Evolutionary conservation across 345 rosid species (phyloP), one percentile per base, ranked within the genome.

Genomic region (Psidium friedrichsthalianum): DNA sequence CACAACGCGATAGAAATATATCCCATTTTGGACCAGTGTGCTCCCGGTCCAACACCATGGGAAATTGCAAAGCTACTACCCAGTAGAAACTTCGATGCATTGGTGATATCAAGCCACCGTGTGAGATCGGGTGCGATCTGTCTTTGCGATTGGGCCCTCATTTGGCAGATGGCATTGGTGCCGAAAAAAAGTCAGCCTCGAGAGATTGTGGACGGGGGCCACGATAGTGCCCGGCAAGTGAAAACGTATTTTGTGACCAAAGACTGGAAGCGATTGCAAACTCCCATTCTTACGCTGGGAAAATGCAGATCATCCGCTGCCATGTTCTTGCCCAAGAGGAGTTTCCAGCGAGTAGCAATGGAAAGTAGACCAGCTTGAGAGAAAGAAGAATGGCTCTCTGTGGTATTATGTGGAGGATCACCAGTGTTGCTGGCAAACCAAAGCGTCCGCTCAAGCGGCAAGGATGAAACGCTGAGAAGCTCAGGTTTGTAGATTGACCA

Each of bases 101-200:
- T 47, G 18, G 47, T 25, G 0, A 36, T 18, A 36, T 69, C 78
- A 69, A 69, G 78, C 78, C 24, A 6, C 47, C 78, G 11, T 82
- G 55, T 21, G 89, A 88, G 32, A 88, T 74, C 51, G 89, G 84
- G 36, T 94, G 98, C 87, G 98, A 96, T 89, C 91, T 96, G 11
- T 94, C 99, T 4, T 85, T 96, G 51, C 88, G 97, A 82, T 87
- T 96, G 90, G 99, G 99, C 56, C 94, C 96, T 88, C 87, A 87
- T 42, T 84, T 91, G 52, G 86, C 81, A 82, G 89, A 88, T 53
- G 85, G 84, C 25, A 54, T 86, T 42, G 83, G 82, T 64, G 44
- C 88, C 83, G 80, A 84, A 61, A 57, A 57, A 36, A 32, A 18
- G 47, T 18, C 47, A 18, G 24, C 78, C 78, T 18, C 78, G 11